Conservation (phyloP, 169 alveolate genomes). For the Pseudocohnilembus persalinus region DNA sequence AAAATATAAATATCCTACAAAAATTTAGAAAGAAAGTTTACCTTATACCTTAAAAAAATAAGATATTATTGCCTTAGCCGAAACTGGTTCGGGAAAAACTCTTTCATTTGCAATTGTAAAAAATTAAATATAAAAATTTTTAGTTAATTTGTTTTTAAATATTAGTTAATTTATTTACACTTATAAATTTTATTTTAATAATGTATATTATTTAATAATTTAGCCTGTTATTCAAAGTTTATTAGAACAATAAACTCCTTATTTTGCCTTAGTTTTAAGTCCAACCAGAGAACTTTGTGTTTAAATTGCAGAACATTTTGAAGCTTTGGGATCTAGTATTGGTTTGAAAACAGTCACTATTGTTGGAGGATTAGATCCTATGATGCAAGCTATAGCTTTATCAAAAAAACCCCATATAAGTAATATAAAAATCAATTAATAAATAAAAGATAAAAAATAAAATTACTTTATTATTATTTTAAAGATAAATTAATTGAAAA, state of each 20-base stretch:
- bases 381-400: constrained; percentile 92
- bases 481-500: neutral
- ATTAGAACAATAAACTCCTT: constrained; percentile 86
- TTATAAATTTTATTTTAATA: too few relatives aligned
- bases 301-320: constrained; percentile 95
- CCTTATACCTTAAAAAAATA: constrained; percentile 92
- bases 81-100: constrained; percentile 97
- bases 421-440: neutral
- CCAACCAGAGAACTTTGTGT: constrained; percentile 99
- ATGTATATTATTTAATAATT: constrained; percentile 86
- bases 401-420: constrained; percentile 96
- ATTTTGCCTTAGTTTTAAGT: constrained; percentile 91
- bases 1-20: constrained; percentile 94
- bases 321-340: constrained; percentile 92
- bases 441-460: neutral
- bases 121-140: constrained; percentile 16
- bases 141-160: constrained; percentile 58
- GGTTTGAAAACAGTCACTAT: constrained; percentile 92
- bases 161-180: constrained; percentile 83
- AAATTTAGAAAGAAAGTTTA: constrained; percentile 91
- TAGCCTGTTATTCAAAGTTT: constrained; percentile 94
- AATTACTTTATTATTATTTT: neutral
- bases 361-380: constrained; percentile 98
- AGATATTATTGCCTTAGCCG: constrained; percentile 99
- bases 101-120: constrained; percentile 46